Evolutionary conservation across 768 basidiomycete species (phyloP).

Genomic region (Boletus reticuloceps): DNA sequence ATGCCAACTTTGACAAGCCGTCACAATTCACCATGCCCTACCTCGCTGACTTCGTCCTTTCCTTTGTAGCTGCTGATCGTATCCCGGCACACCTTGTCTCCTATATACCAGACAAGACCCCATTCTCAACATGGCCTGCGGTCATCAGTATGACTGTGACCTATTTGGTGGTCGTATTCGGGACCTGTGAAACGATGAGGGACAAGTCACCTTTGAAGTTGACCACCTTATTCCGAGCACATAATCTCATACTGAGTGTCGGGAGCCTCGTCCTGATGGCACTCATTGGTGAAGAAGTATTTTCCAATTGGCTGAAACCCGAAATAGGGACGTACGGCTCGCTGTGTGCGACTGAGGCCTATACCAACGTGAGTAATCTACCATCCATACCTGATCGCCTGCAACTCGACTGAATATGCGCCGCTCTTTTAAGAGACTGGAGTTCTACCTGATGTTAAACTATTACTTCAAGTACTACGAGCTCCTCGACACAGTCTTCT

Average conservation of each 20-base stretch:
- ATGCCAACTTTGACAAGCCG: background rate
- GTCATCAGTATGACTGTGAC: slow-evolving; percentile 66
- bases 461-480: slow-evolving; percentile 98
- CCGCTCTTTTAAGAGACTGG: slow-evolving; percentile 56
- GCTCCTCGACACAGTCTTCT: slow-evolving; percentile 91
- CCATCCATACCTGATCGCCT: background rate
- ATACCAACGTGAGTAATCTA: slow-evolving; percentile 69
- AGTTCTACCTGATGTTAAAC: slow-evolving; percentile 96
- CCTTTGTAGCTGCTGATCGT: slow-evolving; percentile 46
- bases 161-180: slow-evolving; percentile 87
- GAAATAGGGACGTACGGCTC: slow-evolving; percentile 72
- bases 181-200: slow-evolving; percentile 80
- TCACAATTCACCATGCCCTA: slow-evolving; percentile 49
- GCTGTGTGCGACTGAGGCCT: slow-evolving; percentile 70
- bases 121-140: slow-evolving; percentile 70
- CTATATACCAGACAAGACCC: slow-evolving; percentile 75
- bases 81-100: slow-evolving; percentile 55
- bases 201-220: slow-evolving; percentile 66
- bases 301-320: slow-evolving; percentile 74
- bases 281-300: slow-evolving; percentile 84
- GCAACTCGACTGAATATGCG: background rate
- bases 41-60: slow-evolving; percentile 66
- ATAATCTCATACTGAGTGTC: slow-evolving; percentile 81
- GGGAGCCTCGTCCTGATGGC: slow-evolving; percentile 77
- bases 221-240: slow-evolving; percentile 75